These are phyloP conservation scores for Globisporangium yorkense DNA, from an alignment of 352 stramenopile species.

Conservation along the genomic window DNA sequence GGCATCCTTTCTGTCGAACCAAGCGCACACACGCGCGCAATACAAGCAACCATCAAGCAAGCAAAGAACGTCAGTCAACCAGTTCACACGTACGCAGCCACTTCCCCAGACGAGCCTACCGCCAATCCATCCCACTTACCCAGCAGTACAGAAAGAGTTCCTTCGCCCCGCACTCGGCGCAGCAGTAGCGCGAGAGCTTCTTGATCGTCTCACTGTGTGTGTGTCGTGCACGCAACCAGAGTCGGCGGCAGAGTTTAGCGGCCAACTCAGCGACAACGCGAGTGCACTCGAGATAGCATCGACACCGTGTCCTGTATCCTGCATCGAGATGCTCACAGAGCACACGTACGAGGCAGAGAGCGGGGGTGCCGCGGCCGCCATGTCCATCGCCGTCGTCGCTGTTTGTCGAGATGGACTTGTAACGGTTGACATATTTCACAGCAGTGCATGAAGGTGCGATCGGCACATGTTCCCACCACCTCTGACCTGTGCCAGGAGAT, in stretches of 20 bases:
- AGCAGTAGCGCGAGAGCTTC: slow-evolving; percentile 60
- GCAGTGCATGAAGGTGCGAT: too few relatives aligned
- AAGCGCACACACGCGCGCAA: not conserved
- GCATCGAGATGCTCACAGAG: not conserved
- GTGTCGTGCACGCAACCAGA: not conserved
- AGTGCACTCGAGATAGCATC: not conserved
- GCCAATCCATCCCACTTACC: slow-evolving; percentile 15
- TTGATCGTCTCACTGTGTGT: slow-evolving; percentile 25
- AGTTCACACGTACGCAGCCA: too few relatives aligned
- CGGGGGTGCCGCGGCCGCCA: not conserved
- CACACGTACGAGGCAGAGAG: slow-evolving; percentile 8
- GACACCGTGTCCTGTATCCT: too few relatives aligned
- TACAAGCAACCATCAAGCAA: not conserved
- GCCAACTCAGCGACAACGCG: not conserved
- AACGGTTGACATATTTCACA: not conserved
- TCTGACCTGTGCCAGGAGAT: not conserved
- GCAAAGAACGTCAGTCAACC: not conserved
- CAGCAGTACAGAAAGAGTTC: slow-evolving; percentile 68
- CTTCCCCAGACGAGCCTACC: not conserved
- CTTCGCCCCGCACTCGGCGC: slow-evolving; percentile 44
- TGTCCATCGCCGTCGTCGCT: not conserved
- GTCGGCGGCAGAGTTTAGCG: not conserved
- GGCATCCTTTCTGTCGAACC: slow-evolving; percentile 55
- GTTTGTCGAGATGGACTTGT: not conserved
- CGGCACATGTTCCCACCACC: too few relatives aligned